phyloP scores from a whole-genome alignment of 805 yeast species.

The Starmerella khaoyaiensis region DNA sequence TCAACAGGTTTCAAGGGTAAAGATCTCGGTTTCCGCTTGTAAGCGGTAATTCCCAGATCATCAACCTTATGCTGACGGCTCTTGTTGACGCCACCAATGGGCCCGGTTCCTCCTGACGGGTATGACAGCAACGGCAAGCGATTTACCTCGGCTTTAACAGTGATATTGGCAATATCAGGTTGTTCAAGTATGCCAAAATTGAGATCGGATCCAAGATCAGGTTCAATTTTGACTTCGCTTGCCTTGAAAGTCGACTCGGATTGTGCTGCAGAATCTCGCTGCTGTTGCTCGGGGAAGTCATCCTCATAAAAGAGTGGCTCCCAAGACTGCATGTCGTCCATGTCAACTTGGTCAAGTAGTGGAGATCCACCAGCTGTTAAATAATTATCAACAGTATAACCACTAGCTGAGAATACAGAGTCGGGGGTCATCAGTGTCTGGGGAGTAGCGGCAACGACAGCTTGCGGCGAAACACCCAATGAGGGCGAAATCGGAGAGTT shows the following conservation, averaged over 20 bases:
- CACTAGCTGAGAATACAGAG: too few relatives aligned
- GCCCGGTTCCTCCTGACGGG: neutral
- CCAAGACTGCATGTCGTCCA: conserved; percentile 18
- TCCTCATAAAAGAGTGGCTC: conserved; percentile 19
- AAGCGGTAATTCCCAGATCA: conserved; percentile 60
- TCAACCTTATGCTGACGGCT: conserved; percentile 30
- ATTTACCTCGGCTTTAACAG: neutral
- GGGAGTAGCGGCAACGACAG: neutral
- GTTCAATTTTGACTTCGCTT: too few relatives aligned
- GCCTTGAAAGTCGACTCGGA: neutral
- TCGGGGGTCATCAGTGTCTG: conserved; percentile 14
- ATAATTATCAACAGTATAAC: too few relatives aligned
- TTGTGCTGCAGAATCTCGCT: neutral
- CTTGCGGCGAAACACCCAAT: conserved; percentile 4
- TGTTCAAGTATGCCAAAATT: too few relatives aligned
- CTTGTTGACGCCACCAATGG: conserved; percentile 7
- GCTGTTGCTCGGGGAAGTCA: too few relatives aligned
- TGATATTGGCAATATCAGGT: neutral
- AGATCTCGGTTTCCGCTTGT: conserved; percentile 64
- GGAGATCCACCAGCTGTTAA: conserved; percentile 23
- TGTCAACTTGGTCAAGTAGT: conserved; percentile 24
- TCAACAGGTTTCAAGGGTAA: conserved; percentile 61
- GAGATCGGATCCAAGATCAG: neutral
- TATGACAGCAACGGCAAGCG: too few relatives aligned
- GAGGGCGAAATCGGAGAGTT: conserved; percentile 18